Percentiles rank a stretch among this genome's conserved stretches.
phyloP scores from a whole-genome alignment of 441 rosid genomes.

The Pelargonium citronellum region DNA sequence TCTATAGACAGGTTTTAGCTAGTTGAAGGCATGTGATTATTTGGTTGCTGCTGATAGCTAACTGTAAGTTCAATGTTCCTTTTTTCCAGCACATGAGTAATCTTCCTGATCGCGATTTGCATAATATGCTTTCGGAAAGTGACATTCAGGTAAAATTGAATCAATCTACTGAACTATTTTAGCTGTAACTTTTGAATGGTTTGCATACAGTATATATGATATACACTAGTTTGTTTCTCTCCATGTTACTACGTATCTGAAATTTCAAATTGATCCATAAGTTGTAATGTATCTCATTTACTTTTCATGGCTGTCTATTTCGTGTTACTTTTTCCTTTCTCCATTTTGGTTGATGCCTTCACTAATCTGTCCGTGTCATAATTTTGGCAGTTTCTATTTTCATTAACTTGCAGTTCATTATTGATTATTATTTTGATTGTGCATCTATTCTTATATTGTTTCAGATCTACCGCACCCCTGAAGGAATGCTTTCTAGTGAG shows the following conservation, averaged over 20 bases:
- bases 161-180: background rate
- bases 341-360: background rate
- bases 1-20: background rate
- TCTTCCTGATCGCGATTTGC: conserved; percentile 67
- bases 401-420: conserved; percentile 9
- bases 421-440: background rate
- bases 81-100: conserved; percentile 54
- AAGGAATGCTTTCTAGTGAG: conserved; percentile 84
- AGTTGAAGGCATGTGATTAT: background rate
- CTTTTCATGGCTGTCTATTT: background rate
- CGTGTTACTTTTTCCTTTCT: background rate
- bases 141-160: conserved; percentile 62
- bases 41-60: conserved; percentile 21
- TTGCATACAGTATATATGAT: background rate
- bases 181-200: background rate
- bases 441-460: conserved; percentile 14
- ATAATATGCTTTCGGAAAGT: conserved; percentile 73
- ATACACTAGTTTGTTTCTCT: background rate
- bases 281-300: too few relatives aligned
- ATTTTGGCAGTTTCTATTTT: background rate
- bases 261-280: background rate
- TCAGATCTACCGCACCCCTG: conserved; percentile 83
- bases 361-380: background rate
- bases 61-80: conserved; percentile 24
- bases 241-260: background rate